Conservation (phyloP, 1,284 basidiomycete species). For the Megacollybia platyphylla region DNA sequence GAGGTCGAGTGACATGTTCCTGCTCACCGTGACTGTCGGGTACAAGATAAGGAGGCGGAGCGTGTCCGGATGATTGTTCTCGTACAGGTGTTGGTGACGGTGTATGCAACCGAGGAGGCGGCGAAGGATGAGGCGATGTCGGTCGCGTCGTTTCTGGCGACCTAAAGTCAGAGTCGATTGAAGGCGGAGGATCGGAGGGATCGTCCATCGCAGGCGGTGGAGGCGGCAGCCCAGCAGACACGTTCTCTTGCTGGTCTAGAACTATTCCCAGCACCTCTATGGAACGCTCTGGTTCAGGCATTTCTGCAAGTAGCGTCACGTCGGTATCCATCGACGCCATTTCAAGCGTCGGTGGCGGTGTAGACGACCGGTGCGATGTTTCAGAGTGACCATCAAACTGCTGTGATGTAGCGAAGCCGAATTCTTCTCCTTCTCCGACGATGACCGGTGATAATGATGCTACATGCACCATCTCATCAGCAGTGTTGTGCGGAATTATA, state of each 20-base stretch:
- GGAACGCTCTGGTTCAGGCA: slow-evolving; percentile 36
- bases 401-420: slow-evolving; percentile 54
- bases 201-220: slow-evolving; percentile 77
- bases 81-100: slow-evolving; percentile 17
- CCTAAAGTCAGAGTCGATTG: slow-evolving; percentile 68
- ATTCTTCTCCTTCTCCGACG: slow-evolving; percentile 57
- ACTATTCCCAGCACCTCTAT: slow-evolving; percentile 48
- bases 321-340: slow-evolving; percentile 56
- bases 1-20: slow-evolving; percentile 37
- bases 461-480: slow-evolving; percentile 21
- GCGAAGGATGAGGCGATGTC: slow-evolving; percentile 24
- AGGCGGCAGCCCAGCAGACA: slow-evolving; percentile 37
- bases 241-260: slow-evolving; percentile 36
- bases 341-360: slow-evolving; percentile 60
- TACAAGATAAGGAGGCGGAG: slow-evolving; percentile 53
- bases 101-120: slow-evolving; percentile 13
- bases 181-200: slow-evolving; percentile 72
- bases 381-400: slow-evolving; percentile 72
- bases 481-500: slow-evolving; percentile 40
- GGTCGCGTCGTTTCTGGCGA: slow-evolving; percentile 34
- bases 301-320: slow-evolving; percentile 49
- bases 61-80: slow-evolving; percentile 22
- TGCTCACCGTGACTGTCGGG: slow-evolving; percentile 26
- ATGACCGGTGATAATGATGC: slow-evolving; percentile 24
- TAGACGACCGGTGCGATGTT: slow-evolving; percentile 41